Evolutionary conservation across 148 eudicot species (phyloP).

Genomic region (Diospyros lotus): DNA sequence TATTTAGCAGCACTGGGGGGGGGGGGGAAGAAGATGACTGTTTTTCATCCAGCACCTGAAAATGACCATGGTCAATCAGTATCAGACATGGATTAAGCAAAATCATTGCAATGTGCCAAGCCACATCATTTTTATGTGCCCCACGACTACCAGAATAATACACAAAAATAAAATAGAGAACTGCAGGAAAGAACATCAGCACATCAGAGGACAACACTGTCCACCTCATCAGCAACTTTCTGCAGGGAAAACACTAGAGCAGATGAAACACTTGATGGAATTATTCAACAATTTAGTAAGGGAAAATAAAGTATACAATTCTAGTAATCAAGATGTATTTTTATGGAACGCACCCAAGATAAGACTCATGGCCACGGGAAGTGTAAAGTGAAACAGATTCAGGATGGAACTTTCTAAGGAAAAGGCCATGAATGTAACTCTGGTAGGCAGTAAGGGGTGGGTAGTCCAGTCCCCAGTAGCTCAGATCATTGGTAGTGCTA

Average conservation of each 20-base stretch:
- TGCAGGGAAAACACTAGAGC: conserved; percentile 31
- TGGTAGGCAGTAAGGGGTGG: conserved; percentile 98
- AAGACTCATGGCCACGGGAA: conserved; percentile 92
- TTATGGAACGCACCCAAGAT: conserved; percentile 56
- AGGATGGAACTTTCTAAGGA: conserved; percentile 59
- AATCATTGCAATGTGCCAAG: conserved; percentile 72
- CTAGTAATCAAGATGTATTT: neutral
- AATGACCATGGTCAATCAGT: conserved; percentile 93
- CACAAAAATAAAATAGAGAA: conserved; percentile 45
- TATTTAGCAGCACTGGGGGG: too few species aligned
- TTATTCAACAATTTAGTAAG: neutral
- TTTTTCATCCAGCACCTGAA: conserved; percentile 51
- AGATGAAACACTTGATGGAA: neutral
- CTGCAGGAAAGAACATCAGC: conserved; percentile 77
- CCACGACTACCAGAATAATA: conserved; percentile 38
- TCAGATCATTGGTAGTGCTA: conserved; percentile 67
- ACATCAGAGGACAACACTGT: conserved; percentile 74
- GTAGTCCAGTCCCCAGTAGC: conserved; percentile 96
- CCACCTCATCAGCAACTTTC: conserved; percentile 97
- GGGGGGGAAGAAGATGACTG: neutral
- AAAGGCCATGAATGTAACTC: conserved; percentile 77
- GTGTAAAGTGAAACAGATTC: conserved; percentile 63
- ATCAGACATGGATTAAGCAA: conserved; percentile 78
- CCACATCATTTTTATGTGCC: conserved; percentile 34
- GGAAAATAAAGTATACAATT: neutral